phyloP scores from a whole-genome alignment of 345 rosid species.

The Excoecaria cochinchinensis region DNA sequence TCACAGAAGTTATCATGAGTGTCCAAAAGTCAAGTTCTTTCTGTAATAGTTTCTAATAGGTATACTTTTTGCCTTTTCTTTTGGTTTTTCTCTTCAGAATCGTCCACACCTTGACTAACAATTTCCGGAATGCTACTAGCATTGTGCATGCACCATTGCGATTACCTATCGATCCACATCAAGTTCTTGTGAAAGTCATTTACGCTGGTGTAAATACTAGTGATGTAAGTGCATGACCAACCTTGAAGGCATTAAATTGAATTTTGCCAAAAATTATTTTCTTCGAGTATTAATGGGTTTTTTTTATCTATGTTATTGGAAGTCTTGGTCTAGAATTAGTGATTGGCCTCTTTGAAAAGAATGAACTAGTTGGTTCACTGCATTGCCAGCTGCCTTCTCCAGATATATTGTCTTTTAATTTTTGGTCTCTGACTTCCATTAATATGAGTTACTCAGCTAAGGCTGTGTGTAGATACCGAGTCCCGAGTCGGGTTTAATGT shows the following conservation, averaged over 20 bases:
- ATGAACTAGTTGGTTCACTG: slow-evolving; percentile 7
- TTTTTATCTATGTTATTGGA: background rate
- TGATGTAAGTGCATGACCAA: slow-evolving; percentile 72
- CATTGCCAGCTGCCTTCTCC: background rate
- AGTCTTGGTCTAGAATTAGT: slow-evolving; percentile 4
- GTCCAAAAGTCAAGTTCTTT: background rate
- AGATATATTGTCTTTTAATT: background rate
- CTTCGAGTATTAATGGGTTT: background rate
- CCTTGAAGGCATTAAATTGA: slow-evolving; percentile 14
- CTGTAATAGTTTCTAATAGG: background rate
- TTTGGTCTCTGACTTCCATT: background rate
- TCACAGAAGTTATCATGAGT: background rate
- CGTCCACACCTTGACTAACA: slow-evolving; percentile 81
- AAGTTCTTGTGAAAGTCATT: slow-evolving; percentile 76
- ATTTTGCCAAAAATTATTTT: background rate
- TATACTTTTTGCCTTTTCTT: background rate
- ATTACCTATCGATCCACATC: slow-evolving; percentile 67
- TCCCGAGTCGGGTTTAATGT: too few species aligned
- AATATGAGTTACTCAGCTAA: background rate
- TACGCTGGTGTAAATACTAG: slow-evolving; percentile 98
- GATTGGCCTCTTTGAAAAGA: background rate
- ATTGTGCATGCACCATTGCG: slow-evolving; percentile 47
- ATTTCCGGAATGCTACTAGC: slow-evolving; percentile 81
- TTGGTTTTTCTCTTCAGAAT: slow-evolving; percentile 52
- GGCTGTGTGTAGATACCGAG: too few species aligned